Evolutionary conservation across 2,329 filamentous ascomycete genomes (phyloP).

Genomic region (Leptodontidium sp.): DNA sequence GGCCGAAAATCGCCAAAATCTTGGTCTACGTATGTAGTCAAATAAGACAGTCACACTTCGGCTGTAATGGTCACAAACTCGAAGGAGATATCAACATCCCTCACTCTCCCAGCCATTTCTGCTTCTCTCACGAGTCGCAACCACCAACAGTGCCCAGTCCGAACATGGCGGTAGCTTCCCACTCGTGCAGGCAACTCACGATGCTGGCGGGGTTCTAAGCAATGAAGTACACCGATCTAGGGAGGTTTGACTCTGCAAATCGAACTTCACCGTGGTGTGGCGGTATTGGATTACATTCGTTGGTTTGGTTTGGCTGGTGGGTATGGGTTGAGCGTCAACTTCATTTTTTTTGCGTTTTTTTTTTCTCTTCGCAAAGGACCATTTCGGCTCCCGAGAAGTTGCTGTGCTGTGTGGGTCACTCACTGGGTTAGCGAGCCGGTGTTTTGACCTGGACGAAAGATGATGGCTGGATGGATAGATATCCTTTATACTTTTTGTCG

Average conservation of each 20-base stretch:
- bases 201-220: conserved; percentile 69
- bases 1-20: too few species aligned
- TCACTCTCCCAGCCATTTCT: conserved; percentile 56
- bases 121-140: conserved; percentile 25
- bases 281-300: conserved; percentile 71
- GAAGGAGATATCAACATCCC: conserved; percentile 63
- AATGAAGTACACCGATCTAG: conserved; percentile 74
- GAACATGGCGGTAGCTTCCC: conserved; percentile 71
- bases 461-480: too few species aligned
- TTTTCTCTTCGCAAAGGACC: background rate
- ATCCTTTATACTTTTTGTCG: too few species aligned
- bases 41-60: conserved; percentile 41
- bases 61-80: conserved; percentile 70
- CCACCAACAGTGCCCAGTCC: conserved; percentile 67
- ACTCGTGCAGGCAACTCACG: conserved; percentile 74
- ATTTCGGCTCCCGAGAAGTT: background rate
- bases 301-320: conserved; percentile 61
- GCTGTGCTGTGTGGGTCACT: background rate
- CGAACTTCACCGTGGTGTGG: conserved; percentile 74
- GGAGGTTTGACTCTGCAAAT: conserved; percentile 79
- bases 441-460: background rate
- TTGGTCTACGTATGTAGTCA: conserved; percentile 26
- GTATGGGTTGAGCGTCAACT: conserved; percentile 45
- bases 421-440: background rate
- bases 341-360: conserved; percentile 37